These are phyloP conservation scores for Sedum album DNA, from an alignment of 164 flowering plant genomes.

Conservation along the genomic window DNA sequence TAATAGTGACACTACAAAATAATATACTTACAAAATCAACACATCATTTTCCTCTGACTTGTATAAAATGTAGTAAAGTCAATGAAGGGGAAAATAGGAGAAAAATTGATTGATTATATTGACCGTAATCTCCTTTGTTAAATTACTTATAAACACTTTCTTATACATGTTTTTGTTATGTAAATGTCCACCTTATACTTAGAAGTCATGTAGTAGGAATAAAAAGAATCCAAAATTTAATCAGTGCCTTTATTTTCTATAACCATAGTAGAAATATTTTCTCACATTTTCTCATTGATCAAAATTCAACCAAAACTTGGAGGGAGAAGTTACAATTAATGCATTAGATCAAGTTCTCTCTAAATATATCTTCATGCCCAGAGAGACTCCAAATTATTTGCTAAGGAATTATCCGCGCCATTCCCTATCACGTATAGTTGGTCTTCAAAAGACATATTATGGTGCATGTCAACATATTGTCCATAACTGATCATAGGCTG, in stretches of 20 bases:
- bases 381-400: background rate
- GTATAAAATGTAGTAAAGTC: background rate
- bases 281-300: background rate
- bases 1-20: background rate
- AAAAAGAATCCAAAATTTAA: too few relatives aligned
- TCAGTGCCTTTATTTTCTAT: too few relatives aligned
- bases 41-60: background rate
- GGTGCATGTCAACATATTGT: conserved; percentile 4
- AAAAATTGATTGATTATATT: background rate
- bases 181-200: too few relatives aligned
- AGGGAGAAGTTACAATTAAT: background rate
- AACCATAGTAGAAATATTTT: background rate
- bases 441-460: background rate
- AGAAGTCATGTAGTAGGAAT: background rate
- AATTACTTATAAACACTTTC: background rate
- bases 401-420: background rate
- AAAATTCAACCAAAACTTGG: background rate
- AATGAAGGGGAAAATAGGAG: background rate
- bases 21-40: background rate
- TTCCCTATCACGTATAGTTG: background rate
- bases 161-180: too few relatives aligned
- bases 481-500: background rate
- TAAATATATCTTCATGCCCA: conserved; percentile 2
- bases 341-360: background rate
- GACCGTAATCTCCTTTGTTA: background rate